Percentiles rank a stretch among this genome's conserved stretches.
Evolutionary conservation across 768 basidiomycete species (phyloP).

Genomic region (Tulasnella sp.): DNA sequence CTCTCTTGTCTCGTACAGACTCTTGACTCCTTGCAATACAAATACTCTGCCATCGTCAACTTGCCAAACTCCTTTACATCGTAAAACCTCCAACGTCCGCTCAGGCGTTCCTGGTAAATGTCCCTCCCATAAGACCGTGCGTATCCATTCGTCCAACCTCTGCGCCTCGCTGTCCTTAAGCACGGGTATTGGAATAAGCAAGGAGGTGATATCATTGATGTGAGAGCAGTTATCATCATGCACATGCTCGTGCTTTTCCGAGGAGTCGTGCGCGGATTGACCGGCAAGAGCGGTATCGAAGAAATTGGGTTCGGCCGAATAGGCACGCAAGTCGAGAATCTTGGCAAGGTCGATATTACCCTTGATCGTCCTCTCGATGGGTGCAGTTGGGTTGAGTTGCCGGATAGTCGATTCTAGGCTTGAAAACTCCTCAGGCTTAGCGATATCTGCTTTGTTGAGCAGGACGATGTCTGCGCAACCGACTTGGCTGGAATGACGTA

Average conservation of each 20-base stretch:
- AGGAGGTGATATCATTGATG: constrained; percentile 66
- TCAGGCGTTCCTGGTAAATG: constrained; percentile 43
- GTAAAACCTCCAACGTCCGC: constrained; percentile 53
- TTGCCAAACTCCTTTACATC: constrained; percentile 82
- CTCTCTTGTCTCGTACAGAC: constrained; percentile 73
- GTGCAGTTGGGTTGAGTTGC: constrained; percentile 74
- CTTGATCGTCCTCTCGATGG: constrained; percentile 66
- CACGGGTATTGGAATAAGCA: constrained; percentile 65
- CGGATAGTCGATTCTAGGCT: constrained; percentile 53
- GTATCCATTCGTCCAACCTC: constrained; percentile 74
- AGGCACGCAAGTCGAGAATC: constrained; percentile 81
- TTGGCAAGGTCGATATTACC: constrained; percentile 66
- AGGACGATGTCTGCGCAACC: constrained; percentile 88
- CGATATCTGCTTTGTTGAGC: constrained; percentile 87
- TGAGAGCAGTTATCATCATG: constrained; percentile 35
- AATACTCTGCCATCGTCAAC: constrained; percentile 54
- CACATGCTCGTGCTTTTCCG: constrained; percentile 38
- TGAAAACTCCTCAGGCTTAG: constrained; percentile 49
- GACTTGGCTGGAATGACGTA: constrained; percentile 68
- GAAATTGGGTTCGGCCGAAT: constrained; percentile 48
- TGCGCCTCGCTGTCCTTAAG: constrained; percentile 50
- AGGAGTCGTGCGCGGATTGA: constrained; percentile 39
- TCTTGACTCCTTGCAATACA: constrained; percentile 88
- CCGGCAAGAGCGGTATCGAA: constrained; percentile 1
- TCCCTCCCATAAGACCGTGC: constrained; percentile 77